Base-by-base conservation (phyloP, 345 rosid species). In the Pistacia integerrima region DNA sequence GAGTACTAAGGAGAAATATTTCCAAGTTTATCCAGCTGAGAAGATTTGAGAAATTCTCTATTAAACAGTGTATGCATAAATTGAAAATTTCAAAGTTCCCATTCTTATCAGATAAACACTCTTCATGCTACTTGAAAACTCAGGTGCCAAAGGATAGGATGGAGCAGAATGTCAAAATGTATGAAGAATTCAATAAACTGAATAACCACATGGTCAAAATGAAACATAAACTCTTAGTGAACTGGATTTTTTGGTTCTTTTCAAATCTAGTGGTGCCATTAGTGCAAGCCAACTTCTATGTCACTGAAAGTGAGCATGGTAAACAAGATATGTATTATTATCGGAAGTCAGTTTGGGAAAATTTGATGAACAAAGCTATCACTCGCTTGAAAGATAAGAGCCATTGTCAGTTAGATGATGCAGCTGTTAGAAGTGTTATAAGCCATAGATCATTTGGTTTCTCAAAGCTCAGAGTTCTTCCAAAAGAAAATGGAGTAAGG, bases 211-310 rank as follows among this genome's bases (percentile, higher is more conserved):
- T 77, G 56, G 73, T 75, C 74, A 65, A 77, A 75, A 56, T 82
- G 75, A 91, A 25, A 82, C 86, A 85, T 11, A 69, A 74, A 78
- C 84, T 91, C 72, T 72, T 89, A 16, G 74, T 70, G 61, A 25
- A 86, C 77, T 94, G 98, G 98, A 88, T 90, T 72, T 81, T 82
- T 80, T 93, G 98, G 98, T 84, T 93, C 69, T 94, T 94, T 74
- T 79, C 87, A 25, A 75, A 54, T 82, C 75, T 94, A 74, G 88
- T 94, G 77, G 89, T 85, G 77, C 92, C 93, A 64, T 14, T 94
- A 75, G 82, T 93, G 55, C 84, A n/a, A 82, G 85, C 93, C 68
- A 86, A 93, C 80, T 94, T 94, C 84, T 91, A 93, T 75, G 88
- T 84, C 65, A 91, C 97, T 48, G 98, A 94, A 89, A 90, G 80